Percentiles rank a stretch among this genome's conserved stretches.
Conservation (phyloP, 805 yeast species). For the Nakazawaea molendinolei region DNA sequence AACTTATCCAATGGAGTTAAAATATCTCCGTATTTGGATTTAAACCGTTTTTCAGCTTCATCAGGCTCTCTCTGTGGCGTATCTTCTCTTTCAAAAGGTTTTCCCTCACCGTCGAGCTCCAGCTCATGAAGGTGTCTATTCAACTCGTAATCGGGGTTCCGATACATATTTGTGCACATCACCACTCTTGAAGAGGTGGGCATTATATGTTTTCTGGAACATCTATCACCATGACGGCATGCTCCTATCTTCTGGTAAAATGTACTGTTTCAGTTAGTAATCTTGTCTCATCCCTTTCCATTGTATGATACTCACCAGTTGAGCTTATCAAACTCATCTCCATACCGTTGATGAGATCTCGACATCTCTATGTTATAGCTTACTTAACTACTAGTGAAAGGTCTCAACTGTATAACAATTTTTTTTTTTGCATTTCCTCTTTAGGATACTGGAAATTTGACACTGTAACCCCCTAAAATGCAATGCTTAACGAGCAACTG, state of each 20-base stretch:
- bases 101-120: not conserved
- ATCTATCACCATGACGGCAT: conserved; percentile 86
- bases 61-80: conserved; percentile 5
- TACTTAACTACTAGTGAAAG: too few relatives aligned
- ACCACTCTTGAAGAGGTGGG: conserved; percentile 65
- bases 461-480: too few relatives aligned
- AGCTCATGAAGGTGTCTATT: conserved; percentile 21
- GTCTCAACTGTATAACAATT: too few relatives aligned
- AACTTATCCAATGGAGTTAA: conserved; percentile 17
- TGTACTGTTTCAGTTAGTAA: conserved; percentile 13
- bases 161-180: conserved; percentile 56
- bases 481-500: too few relatives aligned
- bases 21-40: conserved; percentile 1
- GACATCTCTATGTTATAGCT: too few relatives aligned
- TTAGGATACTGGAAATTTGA: too few relatives aligned
- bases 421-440: too few relatives aligned
- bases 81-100: not conserved
- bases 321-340: conserved; percentile 3
- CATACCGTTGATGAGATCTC: too few relatives aligned
- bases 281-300: not conserved
- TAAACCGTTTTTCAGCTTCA: conserved; percentile 7
- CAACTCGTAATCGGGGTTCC: conserved; percentile 44
- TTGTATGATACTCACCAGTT: conserved; percentile 7
- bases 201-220: conserved; percentile 65
- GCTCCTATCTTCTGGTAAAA: conserved; percentile 85